These are phyloP conservation scores for Citrus reticulata DNA, from an alignment of 345 rosid species.

Conservation along the genomic window DNA sequence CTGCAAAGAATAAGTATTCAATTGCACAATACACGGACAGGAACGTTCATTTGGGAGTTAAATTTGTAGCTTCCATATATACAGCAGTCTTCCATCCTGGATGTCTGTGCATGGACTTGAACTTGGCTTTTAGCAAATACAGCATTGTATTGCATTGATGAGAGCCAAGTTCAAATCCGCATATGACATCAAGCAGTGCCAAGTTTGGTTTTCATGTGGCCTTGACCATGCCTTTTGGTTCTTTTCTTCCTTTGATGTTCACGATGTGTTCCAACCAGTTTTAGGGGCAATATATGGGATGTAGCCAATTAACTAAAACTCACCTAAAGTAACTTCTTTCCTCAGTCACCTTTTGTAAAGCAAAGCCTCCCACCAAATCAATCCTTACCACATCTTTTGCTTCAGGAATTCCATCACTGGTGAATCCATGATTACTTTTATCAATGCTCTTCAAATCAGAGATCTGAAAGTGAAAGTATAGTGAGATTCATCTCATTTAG, in stretches of 20 bases:
- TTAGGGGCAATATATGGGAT: not conserved
- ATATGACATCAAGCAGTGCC: not conserved
- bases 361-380: slow-evolving; percentile 83
- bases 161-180: not conserved
- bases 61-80: not conserved
- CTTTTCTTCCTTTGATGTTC: not conserved
- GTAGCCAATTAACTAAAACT: slow-evolving; percentile 15
- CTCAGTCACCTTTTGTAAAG: slow-evolving; percentile 75
- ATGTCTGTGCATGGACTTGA: no score
- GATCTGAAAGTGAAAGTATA: slow-evolving; percentile 43
- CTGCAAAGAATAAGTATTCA: not conserved
- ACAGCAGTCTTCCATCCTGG: no score
- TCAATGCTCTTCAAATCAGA: slow-evolving; percentile 58
- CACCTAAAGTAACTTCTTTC: slow-evolving; percentile 84
- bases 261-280: not conserved
- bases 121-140: not conserved
- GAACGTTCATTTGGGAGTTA: not conserved
- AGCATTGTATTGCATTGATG: not conserved
- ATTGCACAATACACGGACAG: not conserved
- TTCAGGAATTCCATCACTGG: slow-evolving; percentile 53
- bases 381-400: slow-evolving; percentile 67
- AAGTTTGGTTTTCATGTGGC: not conserved
- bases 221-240: not conserved
- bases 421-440: slow-evolving; percentile 46
- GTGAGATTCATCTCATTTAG: not conserved